phyloP scores from a whole-genome alignment of 2,329 filamentous ascomycete species.

The Talaromyces sp. region DNA sequence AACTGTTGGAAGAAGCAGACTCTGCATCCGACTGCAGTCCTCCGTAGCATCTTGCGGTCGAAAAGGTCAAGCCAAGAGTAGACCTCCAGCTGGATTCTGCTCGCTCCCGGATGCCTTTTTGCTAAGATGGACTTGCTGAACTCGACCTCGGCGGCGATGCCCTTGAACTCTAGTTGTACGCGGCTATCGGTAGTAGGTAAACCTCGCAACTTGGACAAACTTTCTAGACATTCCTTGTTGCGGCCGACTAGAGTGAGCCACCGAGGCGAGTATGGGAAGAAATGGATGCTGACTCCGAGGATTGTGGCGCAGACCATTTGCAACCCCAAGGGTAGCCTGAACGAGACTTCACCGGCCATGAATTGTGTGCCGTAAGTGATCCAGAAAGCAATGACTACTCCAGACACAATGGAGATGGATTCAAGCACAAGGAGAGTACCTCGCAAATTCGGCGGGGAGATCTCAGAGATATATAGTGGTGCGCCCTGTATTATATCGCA shows the following conservation, averaged over 20 bases:
- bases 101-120: slow-evolving; percentile 15
- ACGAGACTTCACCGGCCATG: slow-evolving; percentile 24
- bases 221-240: slow-evolving; percentile 41
- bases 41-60: background rate
- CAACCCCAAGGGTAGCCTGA: slow-evolving; percentile 47
- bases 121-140: slow-evolving; percentile 42
- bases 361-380: slow-evolving; percentile 20
- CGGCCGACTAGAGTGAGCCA: slow-evolving; percentile 43
- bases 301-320: slow-evolving; percentile 43
- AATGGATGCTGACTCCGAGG: slow-evolving; percentile 30
- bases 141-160: slow-evolving; percentile 56
- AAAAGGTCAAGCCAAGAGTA: background rate
- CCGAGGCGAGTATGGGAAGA: slow-evolving; percentile 28
- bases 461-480: background rate
- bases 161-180: slow-evolving; percentile 48
- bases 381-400: slow-evolving; percentile 22
- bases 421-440: slow-evolving; percentile 16
- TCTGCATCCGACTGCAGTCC: background rate
- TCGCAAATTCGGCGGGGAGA: background rate
- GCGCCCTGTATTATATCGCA: background rate
- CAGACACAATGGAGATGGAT: slow-evolving; percentile 25
- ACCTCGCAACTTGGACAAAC: slow-evolving; percentile 43
- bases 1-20: background rate
- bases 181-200: slow-evolving; percentile 46
- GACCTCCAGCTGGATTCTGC: background rate